These are phyloP conservation scores for Beauveria australis DNA, from an alignment of 2,329 filamentous ascomycete genomes.

Conservation along the genomic window DNA sequence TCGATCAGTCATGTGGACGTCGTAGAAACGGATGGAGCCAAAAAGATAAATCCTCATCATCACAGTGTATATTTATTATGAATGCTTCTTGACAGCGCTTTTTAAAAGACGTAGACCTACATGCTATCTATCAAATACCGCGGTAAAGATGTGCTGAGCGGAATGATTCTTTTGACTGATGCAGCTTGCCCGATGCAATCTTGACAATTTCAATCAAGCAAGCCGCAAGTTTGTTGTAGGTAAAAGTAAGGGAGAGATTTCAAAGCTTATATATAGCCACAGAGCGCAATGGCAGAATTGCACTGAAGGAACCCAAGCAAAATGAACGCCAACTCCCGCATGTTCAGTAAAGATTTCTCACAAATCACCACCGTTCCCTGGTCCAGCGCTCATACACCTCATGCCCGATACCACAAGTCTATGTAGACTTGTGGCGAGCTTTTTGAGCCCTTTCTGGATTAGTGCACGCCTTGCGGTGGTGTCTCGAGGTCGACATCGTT, in stretches of 20 bases:
- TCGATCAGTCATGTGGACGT: slow-evolving; percentile 39
- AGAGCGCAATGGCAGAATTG: not conserved
- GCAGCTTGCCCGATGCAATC: not conserved
- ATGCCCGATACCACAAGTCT: not conserved
- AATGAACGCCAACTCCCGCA: slow-evolving; percentile 5
- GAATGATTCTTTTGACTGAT: slow-evolving; percentile 1
- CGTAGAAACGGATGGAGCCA: not conserved
- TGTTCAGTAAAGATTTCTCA: not conserved
- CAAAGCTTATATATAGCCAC: not conserved
- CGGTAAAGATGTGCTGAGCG: slow-evolving; percentile 6
- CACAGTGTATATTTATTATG: not conserved
- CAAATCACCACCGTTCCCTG: not conserved
- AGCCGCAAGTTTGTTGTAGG: not conserved
- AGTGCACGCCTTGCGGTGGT: slow-evolving; percentile 31
- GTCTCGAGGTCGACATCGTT: slow-evolving; percentile 48
- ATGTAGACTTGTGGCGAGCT: not conserved
- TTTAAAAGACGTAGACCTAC: not conserved
- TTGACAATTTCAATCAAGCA: not conserved
- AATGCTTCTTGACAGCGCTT: not conserved
- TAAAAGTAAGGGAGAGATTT: not conserved
- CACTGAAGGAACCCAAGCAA: not conserved
- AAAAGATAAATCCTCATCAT: not conserved
- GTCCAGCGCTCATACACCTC: not conserved
- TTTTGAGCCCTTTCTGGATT: not conserved
- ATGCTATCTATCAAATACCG: slow-evolving; percentile 5